phyloP scores from a whole-genome alignment of 805 yeast genomes.

The Myxozyma mucilagina region DNA sequence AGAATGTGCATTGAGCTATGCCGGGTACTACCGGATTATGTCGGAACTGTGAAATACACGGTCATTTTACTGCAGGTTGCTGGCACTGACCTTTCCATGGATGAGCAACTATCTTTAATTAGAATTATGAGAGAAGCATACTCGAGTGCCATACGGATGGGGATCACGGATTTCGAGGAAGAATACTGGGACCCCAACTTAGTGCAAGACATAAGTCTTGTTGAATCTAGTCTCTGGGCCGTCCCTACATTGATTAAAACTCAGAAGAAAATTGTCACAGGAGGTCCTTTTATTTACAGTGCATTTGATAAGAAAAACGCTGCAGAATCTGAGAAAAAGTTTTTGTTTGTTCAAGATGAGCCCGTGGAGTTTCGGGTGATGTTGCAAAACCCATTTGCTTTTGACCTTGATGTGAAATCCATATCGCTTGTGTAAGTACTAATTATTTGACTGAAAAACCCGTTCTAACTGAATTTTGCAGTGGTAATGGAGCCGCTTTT shows the following conservation, averaged over 20 bases:
- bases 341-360: constrained; percentile 60
- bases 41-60: constrained; percentile 41
- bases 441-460: background rate
- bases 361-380: constrained; percentile 55
- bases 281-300: constrained; percentile 55
- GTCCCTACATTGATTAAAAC: constrained; percentile 9
- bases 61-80: constrained; percentile 23
- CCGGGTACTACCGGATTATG: constrained; percentile 51
- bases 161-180: constrained; percentile 26
- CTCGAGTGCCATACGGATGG: constrained; percentile 16
- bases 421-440: constrained; percentile 41
- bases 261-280: constrained; percentile 6
- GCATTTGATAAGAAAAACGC: constrained; percentile 47
- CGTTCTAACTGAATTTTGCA: constrained; percentile 17
- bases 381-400: constrained; percentile 78
- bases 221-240: constrained; percentile 30
- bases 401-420: constrained; percentile 59
- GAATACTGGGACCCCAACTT: constrained; percentile 76
- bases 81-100: constrained; percentile 14
- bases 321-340: constrained; percentile 32
- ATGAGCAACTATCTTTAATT: constrained; percentile 23
- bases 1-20: constrained; percentile 55
- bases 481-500: constrained; percentile 34
- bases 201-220: constrained; percentile 52
- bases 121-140: constrained; percentile 21